phyloP scores from a whole-genome alignment of 1,284 basidiomycete genomes.

The Stereum hirsutum region DNA sequence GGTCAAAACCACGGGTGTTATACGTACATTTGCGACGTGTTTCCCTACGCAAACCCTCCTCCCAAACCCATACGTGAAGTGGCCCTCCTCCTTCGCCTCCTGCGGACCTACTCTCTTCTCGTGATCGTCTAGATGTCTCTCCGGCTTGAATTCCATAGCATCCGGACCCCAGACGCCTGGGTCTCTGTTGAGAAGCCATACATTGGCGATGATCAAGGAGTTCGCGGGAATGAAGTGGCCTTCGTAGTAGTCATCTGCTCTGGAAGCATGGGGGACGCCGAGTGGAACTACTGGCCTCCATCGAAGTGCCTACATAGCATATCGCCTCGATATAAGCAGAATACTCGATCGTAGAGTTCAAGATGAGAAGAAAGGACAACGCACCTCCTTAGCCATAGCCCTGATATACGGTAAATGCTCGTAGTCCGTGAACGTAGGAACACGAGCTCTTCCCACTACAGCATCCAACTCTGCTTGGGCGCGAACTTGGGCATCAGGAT shows the following conservation, averaged over 20 bases:
- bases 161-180: slow-evolving; percentile 1
- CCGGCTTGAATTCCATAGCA: slow-evolving; percentile 2
- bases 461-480: slow-evolving; percentile 13
- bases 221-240: slow-evolving; percentile 16
- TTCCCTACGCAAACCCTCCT: slow-evolving; percentile 10
- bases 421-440: slow-evolving; percentile 9
- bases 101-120: not conserved
- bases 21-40: slow-evolving; percentile 2
- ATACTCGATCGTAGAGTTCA: too few relatives aligned
- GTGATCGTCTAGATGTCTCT: not conserved
- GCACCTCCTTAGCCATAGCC: slow-evolving; percentile 9
- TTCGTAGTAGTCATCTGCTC: slow-evolving; percentile 12
- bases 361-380: not conserved
- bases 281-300: slow-evolving; percentile 7
- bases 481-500: slow-evolving; percentile 9
- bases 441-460: slow-evolving; percentile 9
- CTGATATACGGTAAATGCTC: slow-evolving; percentile 11
- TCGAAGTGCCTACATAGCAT: slow-evolving; percentile 8
- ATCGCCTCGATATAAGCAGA: too few relatives aligned
- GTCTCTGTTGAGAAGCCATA: slow-evolving; percentile 6
- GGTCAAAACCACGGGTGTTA: too few relatives aligned
- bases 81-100: slow-evolving; percentile 3
- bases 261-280: slow-evolving; percentile 8
- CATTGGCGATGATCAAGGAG: slow-evolving; percentile 10
- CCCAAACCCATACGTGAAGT: slow-evolving; percentile 4